These are phyloP conservation scores for Mycena galopus DNA, from an alignment of 768 basidiomycete genomes.

Conservation along the genomic window DNA sequence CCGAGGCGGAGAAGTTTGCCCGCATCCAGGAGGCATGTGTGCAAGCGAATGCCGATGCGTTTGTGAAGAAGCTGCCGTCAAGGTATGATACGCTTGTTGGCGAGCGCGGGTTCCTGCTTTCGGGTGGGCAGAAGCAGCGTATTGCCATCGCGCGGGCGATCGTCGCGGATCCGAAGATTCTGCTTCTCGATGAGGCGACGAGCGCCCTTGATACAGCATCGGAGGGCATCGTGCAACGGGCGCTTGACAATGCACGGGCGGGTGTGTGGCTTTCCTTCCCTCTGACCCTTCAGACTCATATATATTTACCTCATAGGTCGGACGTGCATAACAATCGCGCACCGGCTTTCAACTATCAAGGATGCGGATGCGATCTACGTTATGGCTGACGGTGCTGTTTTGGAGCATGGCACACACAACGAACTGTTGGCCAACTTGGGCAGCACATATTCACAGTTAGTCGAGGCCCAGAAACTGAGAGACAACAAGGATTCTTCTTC, in stretches of 20 bases:
- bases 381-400: slow-evolving; percentile 87
- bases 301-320: slow-evolving; percentile 53
- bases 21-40: slow-evolving; percentile 88
- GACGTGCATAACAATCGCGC: slow-evolving; percentile 69
- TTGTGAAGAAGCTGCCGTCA: slow-evolving; percentile 80
- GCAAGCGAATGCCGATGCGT: slow-evolving; percentile 90
- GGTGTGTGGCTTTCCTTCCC: background rate
- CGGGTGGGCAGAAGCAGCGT: slow-evolving; percentile 91
- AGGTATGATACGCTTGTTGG: slow-evolving; percentile 81
- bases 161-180: slow-evolving; percentile 86
- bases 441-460: slow-evolving; percentile 80
- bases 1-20: slow-evolving; percentile 78
- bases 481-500: slow-evolving; percentile 54
- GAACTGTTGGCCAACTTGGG: slow-evolving; percentile 68
- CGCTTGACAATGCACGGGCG: slow-evolving; percentile 80
- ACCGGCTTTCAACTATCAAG: slow-evolving; percentile 86
- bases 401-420: slow-evolving; percentile 85
- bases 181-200: slow-evolving; percentile 91
- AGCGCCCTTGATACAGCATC: slow-evolving; percentile 89
- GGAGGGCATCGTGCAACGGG: slow-evolving; percentile 90
- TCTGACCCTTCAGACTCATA: slow-evolving; percentile 16
- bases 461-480: slow-evolving; percentile 84
- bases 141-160: slow-evolving; percentile 92
- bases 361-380: slow-evolving; percentile 88
- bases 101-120: slow-evolving; percentile 87